Percentiles rank a stretch among this genome's conserved stretches.
These are phyloP conservation scores for Saturnispora dispora DNA, from an alignment of 805 yeast species.

Conservation along the genomic window DNA sequence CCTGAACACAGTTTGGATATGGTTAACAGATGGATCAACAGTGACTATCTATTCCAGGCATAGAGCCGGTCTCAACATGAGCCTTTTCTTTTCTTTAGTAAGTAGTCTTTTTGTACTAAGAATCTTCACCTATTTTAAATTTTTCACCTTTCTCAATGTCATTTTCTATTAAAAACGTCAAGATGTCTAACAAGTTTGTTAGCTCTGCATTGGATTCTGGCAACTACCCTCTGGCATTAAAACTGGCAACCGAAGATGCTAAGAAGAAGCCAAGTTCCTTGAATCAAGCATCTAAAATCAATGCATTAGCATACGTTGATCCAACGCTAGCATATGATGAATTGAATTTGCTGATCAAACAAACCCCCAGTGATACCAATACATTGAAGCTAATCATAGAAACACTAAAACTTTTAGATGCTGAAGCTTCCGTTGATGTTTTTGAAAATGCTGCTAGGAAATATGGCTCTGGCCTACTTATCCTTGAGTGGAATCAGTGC, in stretches of 20 bases:
- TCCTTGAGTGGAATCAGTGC: constrained; percentile 49
- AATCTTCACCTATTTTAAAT: neutral
- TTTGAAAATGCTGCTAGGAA: constrained; percentile 52
- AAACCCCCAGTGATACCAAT: constrained; percentile 45
- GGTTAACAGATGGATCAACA: constrained; percentile 79
- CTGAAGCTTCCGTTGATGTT: constrained; percentile 33
- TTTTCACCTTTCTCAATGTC: neutral
- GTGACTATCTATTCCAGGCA: constrained; percentile 36
- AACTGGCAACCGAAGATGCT: constrained; percentile 38
- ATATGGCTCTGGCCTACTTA: constrained; percentile 41
- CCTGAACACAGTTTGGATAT: constrained; percentile 69
- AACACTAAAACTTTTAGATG: constrained; percentile 33
- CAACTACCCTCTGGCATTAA: constrained; percentile 44
- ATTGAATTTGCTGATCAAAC: constrained; percentile 24
- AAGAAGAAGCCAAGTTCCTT: constrained; percentile 50
- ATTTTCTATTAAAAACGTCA: neutral
- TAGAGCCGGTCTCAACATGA: neutral
- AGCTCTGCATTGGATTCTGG: constrained; percentile 30
- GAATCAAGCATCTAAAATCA: constrained; percentile 38
- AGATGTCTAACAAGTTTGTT: constrained; percentile 20
- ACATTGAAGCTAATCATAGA: constrained; percentile 40
- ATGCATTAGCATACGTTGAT: constrained; percentile 29
- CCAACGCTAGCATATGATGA: constrained; percentile 26
- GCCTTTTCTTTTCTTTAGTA: neutral
- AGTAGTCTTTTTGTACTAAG: neutral